A percentile compares a stretch with the other conserved stretches of the same genome.
phyloP scores from a whole-genome alignment of 2,329 filamentous ascomycete genomes.

The Pseudogymnoascus pannorum region DNA sequence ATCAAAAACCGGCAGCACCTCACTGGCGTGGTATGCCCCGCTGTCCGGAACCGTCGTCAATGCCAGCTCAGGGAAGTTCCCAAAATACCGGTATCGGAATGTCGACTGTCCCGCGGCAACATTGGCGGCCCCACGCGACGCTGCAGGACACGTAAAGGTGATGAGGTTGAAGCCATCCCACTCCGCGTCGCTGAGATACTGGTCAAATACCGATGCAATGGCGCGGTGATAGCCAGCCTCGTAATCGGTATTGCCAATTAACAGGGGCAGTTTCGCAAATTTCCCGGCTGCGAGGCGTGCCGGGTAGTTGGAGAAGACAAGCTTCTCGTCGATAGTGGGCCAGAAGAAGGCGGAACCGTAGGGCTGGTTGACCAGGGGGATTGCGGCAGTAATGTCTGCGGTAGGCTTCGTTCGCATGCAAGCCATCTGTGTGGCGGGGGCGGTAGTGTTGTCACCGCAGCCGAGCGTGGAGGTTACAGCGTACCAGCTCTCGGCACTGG shows the following conservation, averaged over 20 bases:
- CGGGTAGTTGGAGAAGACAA: conserved; percentile 12
- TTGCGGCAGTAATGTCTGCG: conserved; percentile 6
- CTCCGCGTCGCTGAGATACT: background rate
- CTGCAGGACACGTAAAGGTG: conserved; percentile 31
- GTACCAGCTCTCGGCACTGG: conserved; percentile 13
- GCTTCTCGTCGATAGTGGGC: conserved; percentile 12
- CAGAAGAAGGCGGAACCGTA: conserved; percentile 1
- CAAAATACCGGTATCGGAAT: conserved; percentile 34
- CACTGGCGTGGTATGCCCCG: conserved; percentile 31
- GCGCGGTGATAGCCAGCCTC: conserved; percentile 8
- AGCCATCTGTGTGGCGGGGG: conserved; percentile 10
- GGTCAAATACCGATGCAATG: background rate
- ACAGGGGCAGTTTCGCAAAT: conserved; percentile 12
- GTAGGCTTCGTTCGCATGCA: conserved; percentile 12
- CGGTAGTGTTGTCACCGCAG: conserved; percentile 5
- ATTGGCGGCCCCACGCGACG: conserved; percentile 23
- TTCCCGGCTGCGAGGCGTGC: conserved; percentile 6
- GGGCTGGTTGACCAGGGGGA: conserved; percentile 9
- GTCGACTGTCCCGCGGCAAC: conserved; percentile 26
- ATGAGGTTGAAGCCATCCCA: conserved; percentile 12
- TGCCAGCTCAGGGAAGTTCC: conserved; percentile 30
- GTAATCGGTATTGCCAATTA: conserved; percentile 14
- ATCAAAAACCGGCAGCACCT: conserved; percentile 30
- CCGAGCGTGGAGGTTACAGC: conserved; percentile 9
- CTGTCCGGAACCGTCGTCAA: conserved; percentile 23